These are phyloP conservation scores for Phaeotremella skinneri DNA, from an alignment of 768 basidiomycete genomes.

Conservation along the genomic window DNA sequence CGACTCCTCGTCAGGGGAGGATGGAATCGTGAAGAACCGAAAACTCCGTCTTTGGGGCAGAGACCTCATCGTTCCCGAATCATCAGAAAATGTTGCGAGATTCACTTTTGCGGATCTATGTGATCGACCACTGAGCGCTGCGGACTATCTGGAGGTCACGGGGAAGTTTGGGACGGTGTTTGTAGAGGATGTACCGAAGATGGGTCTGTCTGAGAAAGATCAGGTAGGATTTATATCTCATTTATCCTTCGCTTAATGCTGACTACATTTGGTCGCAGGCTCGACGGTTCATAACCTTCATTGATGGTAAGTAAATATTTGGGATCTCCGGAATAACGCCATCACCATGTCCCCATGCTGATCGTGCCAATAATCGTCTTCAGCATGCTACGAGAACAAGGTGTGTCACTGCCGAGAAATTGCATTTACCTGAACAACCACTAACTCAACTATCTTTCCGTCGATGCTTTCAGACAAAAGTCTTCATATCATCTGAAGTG, in stretches of 20 bases:
- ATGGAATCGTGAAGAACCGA: conserved; percentile 63
- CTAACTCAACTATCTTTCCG: neutral
- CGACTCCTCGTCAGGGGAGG: conserved; percentile 49
- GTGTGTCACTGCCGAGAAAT: neutral
- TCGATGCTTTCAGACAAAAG: conserved; percentile 64
- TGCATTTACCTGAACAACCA: no score
- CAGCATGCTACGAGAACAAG: conserved; percentile 90
- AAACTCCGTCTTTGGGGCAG: conserved; percentile 86
- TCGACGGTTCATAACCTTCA: conserved; percentile 92
- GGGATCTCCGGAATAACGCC: neutral
- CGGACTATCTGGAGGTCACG: conserved; percentile 93
- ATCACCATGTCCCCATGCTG: neutral
- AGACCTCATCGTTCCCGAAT: conserved; percentile 71
- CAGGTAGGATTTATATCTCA: conserved; percentile 58
- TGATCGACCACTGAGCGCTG: conserved; percentile 82
- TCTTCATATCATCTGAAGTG: conserved; percentile 88
- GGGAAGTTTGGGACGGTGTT: conserved; percentile 84
- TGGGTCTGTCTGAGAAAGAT: conserved; percentile 84
- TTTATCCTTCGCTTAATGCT: neutral
- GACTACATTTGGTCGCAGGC: conserved; percentile 58
- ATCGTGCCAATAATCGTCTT: conserved; percentile 5
- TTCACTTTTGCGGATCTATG: conserved; percentile 86
- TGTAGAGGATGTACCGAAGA: conserved; percentile 78
- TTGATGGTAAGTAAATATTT: conserved; percentile 65
- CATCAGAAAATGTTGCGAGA: conserved; percentile 73